These are phyloP conservation scores for Funneliformis caledonium DNA, from an alignment of 371 early-diverging fungal species.

Conservation along the genomic window DNA sequence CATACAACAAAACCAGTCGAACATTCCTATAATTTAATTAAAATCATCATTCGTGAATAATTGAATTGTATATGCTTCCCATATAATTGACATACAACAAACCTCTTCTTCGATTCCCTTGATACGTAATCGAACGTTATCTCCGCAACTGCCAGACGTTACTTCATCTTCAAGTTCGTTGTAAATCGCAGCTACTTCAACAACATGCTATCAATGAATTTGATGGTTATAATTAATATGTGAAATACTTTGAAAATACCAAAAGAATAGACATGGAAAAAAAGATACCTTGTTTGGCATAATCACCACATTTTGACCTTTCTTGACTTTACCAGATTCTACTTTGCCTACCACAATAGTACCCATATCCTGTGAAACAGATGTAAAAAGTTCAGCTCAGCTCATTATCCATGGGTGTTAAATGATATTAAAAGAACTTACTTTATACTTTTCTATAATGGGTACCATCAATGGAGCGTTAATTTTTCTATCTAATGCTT, in stretches of 20 bases:
- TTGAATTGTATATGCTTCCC: neutral
- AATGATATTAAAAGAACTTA: conserved; percentile 37
- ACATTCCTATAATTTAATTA: conserved; percentile 59
- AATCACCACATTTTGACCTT: conserved; percentile 80
- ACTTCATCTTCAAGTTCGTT: conserved; percentile 85
- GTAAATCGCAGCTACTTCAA: conserved; percentile 83
- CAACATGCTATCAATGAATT: conserved; percentile 10
- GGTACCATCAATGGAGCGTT: conserved; percentile 92
- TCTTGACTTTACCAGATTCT: conserved; percentile 89
- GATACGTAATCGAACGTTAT: conserved; percentile 90
- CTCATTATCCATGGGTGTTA: neutral
- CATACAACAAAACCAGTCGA: conserved; percentile 89
- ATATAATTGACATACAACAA: conserved; percentile 6
- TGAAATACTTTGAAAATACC: neutral
- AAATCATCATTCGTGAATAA: neutral
- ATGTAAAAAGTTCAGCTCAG: neutral
- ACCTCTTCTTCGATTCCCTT: conserved; percentile 94
- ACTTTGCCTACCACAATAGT: conserved; percentile 94
- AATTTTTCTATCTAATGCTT: conserved; percentile 81
- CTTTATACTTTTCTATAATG: conserved; percentile 91
- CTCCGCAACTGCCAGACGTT: conserved; percentile 82
- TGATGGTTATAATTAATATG: neutral
- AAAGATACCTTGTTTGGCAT: conserved; percentile 89
- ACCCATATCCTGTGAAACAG: conserved; percentile 84
- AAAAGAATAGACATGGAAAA: neutral